Percentiles rank a stretch among this genome's conserved stretches.
These are phyloP conservation scores for Tuber brumale DNA, from an alignment of 495 filamentous ascomycete genomes.

Conservation along the genomic window DNA sequence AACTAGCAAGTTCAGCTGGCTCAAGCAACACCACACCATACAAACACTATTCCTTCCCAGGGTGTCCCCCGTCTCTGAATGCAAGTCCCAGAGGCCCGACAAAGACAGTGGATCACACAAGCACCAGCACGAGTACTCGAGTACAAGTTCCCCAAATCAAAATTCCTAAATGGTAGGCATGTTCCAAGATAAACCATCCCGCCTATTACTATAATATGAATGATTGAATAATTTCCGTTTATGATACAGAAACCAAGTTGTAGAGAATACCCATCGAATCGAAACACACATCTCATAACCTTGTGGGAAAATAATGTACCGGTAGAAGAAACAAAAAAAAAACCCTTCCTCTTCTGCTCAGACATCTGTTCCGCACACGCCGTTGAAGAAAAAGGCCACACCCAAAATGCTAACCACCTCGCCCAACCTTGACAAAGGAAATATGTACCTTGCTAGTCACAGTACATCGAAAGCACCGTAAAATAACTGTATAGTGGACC, in stretches of 20 bases:
- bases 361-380: not conserved
- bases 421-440: constrained; percentile 19
- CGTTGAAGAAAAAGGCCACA: not conserved
- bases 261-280: not conserved
- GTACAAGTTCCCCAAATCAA: not conserved
- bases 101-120: not conserved
- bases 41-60: not conserved
- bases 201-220: not conserved
- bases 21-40: not conserved
- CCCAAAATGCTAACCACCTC: not conserved
- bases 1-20: not conserved
- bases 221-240: not conserved
- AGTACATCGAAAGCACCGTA: not conserved
- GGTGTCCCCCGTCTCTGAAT: not conserved
- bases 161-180: not conserved
- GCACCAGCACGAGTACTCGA: no score
- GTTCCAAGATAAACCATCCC: not conserved
- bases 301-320: not conserved
- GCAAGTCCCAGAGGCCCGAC: not conserved
- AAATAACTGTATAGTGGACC: not conserved
- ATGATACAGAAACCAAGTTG: not conserved
- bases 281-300: not conserved
- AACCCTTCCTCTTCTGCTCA: not conserved
- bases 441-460: constrained; percentile 8
- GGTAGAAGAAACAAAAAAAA: not conserved